Conservation (phyloP, 176 grass and related monocot species). For the Rhynchospora pubera region DNA sequence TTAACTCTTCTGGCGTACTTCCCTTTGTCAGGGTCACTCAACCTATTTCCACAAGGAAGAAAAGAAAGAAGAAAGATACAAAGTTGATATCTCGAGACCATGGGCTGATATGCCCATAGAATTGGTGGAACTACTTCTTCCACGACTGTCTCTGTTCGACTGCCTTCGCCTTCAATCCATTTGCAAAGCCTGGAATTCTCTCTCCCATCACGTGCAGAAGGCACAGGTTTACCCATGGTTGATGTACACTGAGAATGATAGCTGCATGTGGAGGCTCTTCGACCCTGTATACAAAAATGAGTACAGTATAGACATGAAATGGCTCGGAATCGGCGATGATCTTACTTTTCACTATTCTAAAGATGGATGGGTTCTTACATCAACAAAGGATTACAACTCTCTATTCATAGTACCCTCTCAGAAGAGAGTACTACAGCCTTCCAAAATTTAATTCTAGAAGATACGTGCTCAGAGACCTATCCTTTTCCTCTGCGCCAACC, state of each 20-base stretch:
- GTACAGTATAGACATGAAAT: background rate
- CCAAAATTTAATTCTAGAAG: background rate
- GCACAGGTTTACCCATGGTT: constrained; percentile 22
- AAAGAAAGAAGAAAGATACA: background rate
- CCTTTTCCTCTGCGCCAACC: background rate
- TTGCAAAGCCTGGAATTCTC: constrained; percentile 18
- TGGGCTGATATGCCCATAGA: constrained; percentile 21
- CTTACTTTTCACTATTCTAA: constrained; percentile 2
- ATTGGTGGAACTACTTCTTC: background rate
- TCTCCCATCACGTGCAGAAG: background rate
- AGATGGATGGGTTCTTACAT: constrained; percentile 23
- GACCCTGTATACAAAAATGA: constrained; percentile 10
- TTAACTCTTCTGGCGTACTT: too few relatives aligned
- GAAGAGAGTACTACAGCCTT: background rate
- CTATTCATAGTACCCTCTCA: constrained; percentile 17
- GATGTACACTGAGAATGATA: background rate
- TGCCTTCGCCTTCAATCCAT: constrained; percentile 9
- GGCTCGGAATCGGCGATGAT: background rate
- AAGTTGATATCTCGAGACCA: background rate
- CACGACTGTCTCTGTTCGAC: background rate
- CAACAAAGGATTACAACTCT: background rate
- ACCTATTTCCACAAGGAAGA: background rate
- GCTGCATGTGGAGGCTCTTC: constrained; percentile 6
- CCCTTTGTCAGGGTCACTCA: too few relatives aligned
- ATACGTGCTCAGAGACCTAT: background rate